Base-by-base conservation (phyloP, 306 rosid genomes). In the Purshia tridentata region DNA sequence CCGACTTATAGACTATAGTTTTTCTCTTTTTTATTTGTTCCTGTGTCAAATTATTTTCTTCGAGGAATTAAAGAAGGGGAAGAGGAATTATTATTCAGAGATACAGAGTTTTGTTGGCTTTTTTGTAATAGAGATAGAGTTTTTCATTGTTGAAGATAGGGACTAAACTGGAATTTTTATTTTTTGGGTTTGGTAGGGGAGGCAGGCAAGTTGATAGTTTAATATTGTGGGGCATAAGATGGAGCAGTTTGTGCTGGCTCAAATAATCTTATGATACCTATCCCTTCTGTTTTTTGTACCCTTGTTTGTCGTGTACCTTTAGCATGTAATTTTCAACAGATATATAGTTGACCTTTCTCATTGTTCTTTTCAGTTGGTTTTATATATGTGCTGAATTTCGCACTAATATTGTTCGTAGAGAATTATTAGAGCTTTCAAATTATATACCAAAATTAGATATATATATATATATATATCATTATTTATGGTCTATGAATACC, bases 1-100 rank as follows among this genome's bases (percentile, higher is more conserved):
- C 83, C 18, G 84, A 83, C 53, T 77, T 10, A 18, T n/a, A n/a
- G n/a, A n/a, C n/a, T n/a, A n/a, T 70, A 37, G 48, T 59, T 51
- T 12, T n/a, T 8, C 11, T 42, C 68, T 3, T 23, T 8, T 55
- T 35, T 3, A 49, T 15, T 14, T 2, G 1, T 29, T 29, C 35
- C 35, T 29, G 35, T 29, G 35, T 44, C 75, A 44, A 23, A 57
- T 71, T 71, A 46, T 71, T 71, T 71, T 61, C 66, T 39, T 59
- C 65, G 6, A 13, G 35, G 65, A 29, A 29, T 29, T 29, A 59
- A 59, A 20, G 22, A 42, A 70, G 48, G 47, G 74, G 20, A 55
- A 42, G n/a, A 9, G 37, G 14, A 9, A 10, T 39, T 29, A 29
- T 65, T 42, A 42, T 9, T 70, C 35, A 68, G 42, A 23, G 47